Percentiles rank a stretch among this genome's conserved stretches.
Conservation (phyloP, 1,284 basidiomycete genomes). For the Ceratobasidium sp. region DNA sequence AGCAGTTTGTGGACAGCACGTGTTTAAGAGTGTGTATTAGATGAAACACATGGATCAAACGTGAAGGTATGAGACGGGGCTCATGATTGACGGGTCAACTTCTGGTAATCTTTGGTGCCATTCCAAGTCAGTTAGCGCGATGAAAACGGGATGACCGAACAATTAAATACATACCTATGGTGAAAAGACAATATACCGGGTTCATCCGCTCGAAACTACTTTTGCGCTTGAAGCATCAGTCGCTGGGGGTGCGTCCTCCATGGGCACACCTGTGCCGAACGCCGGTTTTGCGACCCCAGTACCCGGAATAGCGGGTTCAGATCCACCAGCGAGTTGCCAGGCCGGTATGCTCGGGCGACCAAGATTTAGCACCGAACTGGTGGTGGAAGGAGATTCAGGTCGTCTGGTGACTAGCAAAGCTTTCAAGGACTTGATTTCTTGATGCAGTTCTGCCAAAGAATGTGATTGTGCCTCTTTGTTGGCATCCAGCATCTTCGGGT, state of each 20-base stretch:
- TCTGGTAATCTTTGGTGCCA: background rate
- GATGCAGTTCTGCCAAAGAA: conserved; percentile 82
- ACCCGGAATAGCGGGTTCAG: conserved; percentile 25
- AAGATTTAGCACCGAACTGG: conserved; percentile 58
- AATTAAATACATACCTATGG: conserved; percentile 14
- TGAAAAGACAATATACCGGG: background rate
- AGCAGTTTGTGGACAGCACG: background rate
- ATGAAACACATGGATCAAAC: conserved; percentile 44
- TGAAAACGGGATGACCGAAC: background rate
- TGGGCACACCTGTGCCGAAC: background rate
- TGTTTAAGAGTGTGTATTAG: conserved; percentile 29
- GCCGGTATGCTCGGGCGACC: conserved; percentile 84
- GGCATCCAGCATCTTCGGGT: conserved; percentile 88
- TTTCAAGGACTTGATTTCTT: conserved; percentile 95
- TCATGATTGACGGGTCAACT: background rate
- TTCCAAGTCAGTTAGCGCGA: background rate
- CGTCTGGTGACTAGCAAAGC: conserved; percentile 87
- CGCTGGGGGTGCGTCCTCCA: background rate
- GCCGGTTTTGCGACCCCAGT: conserved; percentile 13
- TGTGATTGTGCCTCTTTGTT: conserved; percentile 86
- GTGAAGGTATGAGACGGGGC: background rate
- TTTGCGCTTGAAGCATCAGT: background rate
- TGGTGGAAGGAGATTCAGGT: conserved; percentile 67
- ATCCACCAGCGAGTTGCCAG: conserved; percentile 77
- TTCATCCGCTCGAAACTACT: background rate